Percentiles rank a stretch among this genome's conserved stretches.
These are phyloP conservation scores for Litsea cubeba DNA, from an alignment of 164 flowering plant species.

Conservation along the genomic window DNA sequence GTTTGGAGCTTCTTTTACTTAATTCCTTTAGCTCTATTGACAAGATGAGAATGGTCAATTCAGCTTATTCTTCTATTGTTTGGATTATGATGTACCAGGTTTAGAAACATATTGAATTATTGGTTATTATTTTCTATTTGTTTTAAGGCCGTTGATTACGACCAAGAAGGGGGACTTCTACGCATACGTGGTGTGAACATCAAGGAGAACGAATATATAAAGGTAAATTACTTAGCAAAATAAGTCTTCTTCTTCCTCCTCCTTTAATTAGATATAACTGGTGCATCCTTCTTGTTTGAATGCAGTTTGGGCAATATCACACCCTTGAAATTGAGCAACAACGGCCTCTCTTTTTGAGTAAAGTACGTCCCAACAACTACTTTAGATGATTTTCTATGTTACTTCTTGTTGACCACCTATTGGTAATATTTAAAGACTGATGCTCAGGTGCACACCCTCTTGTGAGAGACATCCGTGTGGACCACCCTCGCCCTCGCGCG, in stretches of 20 bases:
- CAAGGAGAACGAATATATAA: slow-evolving; percentile 68
- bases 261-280: too few species aligned
- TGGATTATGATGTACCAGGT: neutral
- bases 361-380: slow-evolving; percentile 35
- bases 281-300: too few species aligned
- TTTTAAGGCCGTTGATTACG: slow-evolving; percentile 57
- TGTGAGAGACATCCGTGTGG: too few species aligned
- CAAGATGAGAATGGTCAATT: neutral
- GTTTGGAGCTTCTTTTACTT: neutral
- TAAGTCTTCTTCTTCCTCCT: neutral
- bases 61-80: slow-evolving; percentile 1
- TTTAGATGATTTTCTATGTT: neutral
- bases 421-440: too few species aligned
- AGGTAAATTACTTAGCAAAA: slow-evolving; percentile 32
- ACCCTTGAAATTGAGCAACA: slow-evolving; percentile 81
- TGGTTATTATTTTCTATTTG: neutral
- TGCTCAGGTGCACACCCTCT: too few species aligned
- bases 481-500: too few species aligned
- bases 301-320: slow-evolving; percentile 89
- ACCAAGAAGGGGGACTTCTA: slow-evolving; percentile 67
- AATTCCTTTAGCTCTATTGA: neutral
- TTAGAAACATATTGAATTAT: neutral
- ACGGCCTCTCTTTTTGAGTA: slow-evolving; percentile 77
- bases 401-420: too few species aligned
- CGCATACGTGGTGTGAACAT: slow-evolving; percentile 81